Evolutionary conservation across 2,329 filamentous ascomycete species (phyloP), one percentile per base, ranked within the genome.

Genomic region (Aspergillus piperis): DNA sequence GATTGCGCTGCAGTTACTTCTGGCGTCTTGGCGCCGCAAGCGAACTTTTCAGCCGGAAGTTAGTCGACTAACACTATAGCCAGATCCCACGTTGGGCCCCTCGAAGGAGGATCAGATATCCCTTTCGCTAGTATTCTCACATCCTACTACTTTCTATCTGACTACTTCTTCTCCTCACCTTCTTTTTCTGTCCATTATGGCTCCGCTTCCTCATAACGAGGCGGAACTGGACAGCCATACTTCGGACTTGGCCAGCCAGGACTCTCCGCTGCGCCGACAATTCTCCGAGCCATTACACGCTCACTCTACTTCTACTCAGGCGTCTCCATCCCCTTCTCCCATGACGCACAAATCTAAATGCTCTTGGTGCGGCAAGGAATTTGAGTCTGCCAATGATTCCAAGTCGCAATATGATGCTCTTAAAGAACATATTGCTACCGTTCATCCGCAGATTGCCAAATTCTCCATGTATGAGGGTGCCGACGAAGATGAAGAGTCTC

Each of bases 201-300:
- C 70, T 61, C 71, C 69, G 21, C 66, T 74, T 62, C 68, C 72
- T 49, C 71, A 73, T 58, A 68, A 65, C 58, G 70, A 75, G 66
- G 60, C 74, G 57, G 74, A 76, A 49, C 66, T 71, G 61, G 72
- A 75, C 57, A 73, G 71, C 58, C 73, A 68, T 69, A 75, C 72
- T 60, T 75, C 75, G 30, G 72, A 74, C 60, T 66, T 74, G 64
- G 72, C 73, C 64, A 75, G 73, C 62, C 72, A 71, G 64, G 73
- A 73, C 61, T 77, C 74, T 51, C 69, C 72, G 15, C 62, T 74
- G 57, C 71, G 69, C 66, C 74, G 75, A 66, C 74, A 75, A 66
- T 75, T 75, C 61, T 77, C 75, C 62, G 75, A 78, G 54, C 73
- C 73, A 53, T 64, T 73, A 52, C 70, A 71, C 50, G 65, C 70